Evolutionary conservation across 129 eudicot genomes (phyloP).

Genomic region (Rutidosis leptorrhynchoides): DNA sequence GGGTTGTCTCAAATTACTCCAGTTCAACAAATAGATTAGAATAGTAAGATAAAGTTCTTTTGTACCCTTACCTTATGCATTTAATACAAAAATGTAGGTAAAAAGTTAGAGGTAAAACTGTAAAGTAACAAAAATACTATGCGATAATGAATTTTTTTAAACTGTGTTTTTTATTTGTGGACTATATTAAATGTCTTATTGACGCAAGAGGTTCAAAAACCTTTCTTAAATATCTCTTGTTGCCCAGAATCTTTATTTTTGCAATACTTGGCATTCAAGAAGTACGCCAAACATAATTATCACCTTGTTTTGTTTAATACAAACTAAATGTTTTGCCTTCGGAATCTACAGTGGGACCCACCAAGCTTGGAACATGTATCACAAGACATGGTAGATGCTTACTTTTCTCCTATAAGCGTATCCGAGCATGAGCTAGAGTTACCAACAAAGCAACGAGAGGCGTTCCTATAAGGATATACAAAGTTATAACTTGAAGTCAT

Average conservation of each 20-base stretch:
- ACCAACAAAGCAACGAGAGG: slow-evolving; percentile 34
- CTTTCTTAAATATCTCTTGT: background rate
- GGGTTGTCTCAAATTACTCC: too few relatives aligned
- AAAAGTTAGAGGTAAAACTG: too few relatives aligned
- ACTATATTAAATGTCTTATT: too few relatives aligned
- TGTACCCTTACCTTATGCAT: too few relatives aligned
- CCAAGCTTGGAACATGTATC: slow-evolving; percentile 74
- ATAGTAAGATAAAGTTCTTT: too few relatives aligned
- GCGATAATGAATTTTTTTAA: too few relatives aligned
- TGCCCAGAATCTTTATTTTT: background rate
- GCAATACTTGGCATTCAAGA: background rate
- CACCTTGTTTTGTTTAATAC: background rate
- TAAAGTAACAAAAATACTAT: too few relatives aligned
- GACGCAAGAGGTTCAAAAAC: background rate
- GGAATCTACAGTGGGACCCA: slow-evolving; percentile 72
- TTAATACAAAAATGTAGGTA: too few relatives aligned
- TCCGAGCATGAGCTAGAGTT: slow-evolving; percentile 71
- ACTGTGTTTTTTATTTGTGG: too few relatives aligned
- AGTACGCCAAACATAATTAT: background rate
- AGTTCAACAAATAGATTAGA: too few relatives aligned
- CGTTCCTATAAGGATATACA: background rate
- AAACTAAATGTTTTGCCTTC: background rate
- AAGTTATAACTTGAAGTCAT: background rate
- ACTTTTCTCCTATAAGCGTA: slow-evolving; percentile 52
- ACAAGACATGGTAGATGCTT: slow-evolving; percentile 73